phyloP scores from a whole-genome alignment of 306 rosid genomes.

The Ormosia semicastrata region DNA sequence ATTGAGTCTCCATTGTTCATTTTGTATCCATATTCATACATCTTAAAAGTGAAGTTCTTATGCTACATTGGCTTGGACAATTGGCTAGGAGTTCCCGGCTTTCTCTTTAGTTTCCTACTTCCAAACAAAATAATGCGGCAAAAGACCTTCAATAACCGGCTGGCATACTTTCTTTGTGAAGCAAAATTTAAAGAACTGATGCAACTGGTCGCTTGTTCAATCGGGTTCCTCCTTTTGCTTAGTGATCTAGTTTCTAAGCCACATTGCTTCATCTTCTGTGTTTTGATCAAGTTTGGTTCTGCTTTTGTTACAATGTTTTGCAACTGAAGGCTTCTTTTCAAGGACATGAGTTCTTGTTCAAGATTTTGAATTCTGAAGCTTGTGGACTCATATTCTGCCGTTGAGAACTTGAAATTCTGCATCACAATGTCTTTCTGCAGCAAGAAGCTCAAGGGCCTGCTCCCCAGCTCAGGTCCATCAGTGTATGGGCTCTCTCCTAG shows the following conservation, averaged over 20 bases:
- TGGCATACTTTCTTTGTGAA: slow-evolving; percentile 64
- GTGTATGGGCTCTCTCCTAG: slow-evolving; percentile 59
- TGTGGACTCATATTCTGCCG: slow-evolving; percentile 72
- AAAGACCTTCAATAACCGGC: slow-evolving; percentile 54
- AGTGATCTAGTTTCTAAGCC: slow-evolving; percentile 52
- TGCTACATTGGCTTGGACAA: slow-evolving; percentile 45
- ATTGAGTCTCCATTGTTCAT: background rate
- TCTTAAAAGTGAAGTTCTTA: background rate
- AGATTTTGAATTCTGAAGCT: slow-evolving; percentile 84
- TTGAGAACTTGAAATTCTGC: slow-evolving; percentile 53
- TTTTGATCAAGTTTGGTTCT: slow-evolving; percentile 37
- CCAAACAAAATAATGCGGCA: slow-evolving; percentile 63
- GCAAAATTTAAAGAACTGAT: slow-evolving; percentile 69
- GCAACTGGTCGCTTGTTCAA: slow-evolving; percentile 69
- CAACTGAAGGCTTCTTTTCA: slow-evolving; percentile 69
- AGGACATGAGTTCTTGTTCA: slow-evolving; percentile 67
- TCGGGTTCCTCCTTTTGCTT: slow-evolving; percentile 53
- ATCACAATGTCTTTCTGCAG: slow-evolving; percentile 48
- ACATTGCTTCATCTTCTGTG: slow-evolving; percentile 38
- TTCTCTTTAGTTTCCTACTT: slow-evolving; percentile 53
- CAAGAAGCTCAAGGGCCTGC: slow-evolving; percentile 63
- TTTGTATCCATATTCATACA: slow-evolving; percentile 24
- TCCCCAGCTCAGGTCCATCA: slow-evolving; percentile 49
- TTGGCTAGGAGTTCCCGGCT: slow-evolving; percentile 37
- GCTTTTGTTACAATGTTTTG: slow-evolving; percentile 50